Percentiles rank a stretch among this genome's conserved stretches.
These are phyloP conservation scores for Helichrysum umbraculigerum DNA, from an alignment of 129 eudicot genomes.

Conservation along the genomic window DNA sequence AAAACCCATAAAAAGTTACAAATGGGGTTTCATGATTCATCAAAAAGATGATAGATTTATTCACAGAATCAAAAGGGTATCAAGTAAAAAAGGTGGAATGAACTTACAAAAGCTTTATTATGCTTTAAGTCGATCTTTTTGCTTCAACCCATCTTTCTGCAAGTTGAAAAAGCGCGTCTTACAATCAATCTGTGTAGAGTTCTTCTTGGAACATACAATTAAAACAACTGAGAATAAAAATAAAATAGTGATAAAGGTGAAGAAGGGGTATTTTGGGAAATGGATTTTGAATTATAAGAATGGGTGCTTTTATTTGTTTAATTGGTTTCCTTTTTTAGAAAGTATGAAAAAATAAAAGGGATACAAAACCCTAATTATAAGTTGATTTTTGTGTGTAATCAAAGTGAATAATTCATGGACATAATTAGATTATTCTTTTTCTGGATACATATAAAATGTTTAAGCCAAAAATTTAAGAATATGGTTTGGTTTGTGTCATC, in stretches of 20 bases:
- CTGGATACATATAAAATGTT: not conserved
- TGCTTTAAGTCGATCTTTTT: not conserved
- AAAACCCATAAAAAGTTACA: conserved; percentile 19
- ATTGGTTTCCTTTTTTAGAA: not conserved
- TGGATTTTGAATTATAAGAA: not conserved
- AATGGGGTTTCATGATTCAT: conserved; percentile 17
- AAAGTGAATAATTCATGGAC: conserved; percentile 2
- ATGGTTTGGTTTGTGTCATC: conserved; percentile 24
- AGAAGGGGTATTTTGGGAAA: not conserved
- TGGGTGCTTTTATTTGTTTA: conserved; percentile 16
- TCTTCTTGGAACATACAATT: conserved; percentile 22
- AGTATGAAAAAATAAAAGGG: not conserved
- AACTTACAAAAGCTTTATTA: conserved; percentile 20
- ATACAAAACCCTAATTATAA: not conserved
- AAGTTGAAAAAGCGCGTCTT: not conserved
- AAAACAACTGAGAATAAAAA: conserved; percentile 21
- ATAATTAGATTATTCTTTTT: conserved; percentile 14
- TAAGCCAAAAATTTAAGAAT: not conserved
- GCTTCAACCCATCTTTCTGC: conserved; percentile 11
- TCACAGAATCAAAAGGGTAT: conserved; percentile 22
- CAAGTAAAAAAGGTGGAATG: conserved; percentile 8
- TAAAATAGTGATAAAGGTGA: not conserved
- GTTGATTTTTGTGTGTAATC: conserved; percentile 8
- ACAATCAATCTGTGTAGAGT: conserved; percentile 1
- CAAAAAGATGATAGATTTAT: conserved; percentile 5